Evolutionary conservation across 2,329 filamentous ascomycete genomes (phyloP), one percentile per base, ranked within the genome.

Genomic region (Ceratocystis eucalypticola): DNA sequence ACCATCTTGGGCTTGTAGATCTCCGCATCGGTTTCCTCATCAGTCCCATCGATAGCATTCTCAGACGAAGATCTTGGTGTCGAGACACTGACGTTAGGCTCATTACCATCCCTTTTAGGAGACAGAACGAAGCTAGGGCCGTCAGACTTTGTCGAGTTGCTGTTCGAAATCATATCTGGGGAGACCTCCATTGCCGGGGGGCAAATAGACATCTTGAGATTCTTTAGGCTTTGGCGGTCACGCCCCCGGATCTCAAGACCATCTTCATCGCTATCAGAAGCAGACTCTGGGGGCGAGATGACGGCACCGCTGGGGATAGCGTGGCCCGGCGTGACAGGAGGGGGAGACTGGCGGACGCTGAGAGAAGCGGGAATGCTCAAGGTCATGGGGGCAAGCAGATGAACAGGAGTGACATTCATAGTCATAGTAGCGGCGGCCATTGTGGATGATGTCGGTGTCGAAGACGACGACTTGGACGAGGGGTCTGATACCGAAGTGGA

Each of bases 261-360:
- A 72, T 95, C 91, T 71, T 96, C 91, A 63, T 68, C 67, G 37
- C 65, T 66, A 70, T 87, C 88, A 48, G 84, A 82, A 5, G 83
- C 82, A 44, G 92, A 96, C 72, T 96, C 93, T 8, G 93, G 93
- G 45, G 93, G 93, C 0, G 93, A 96, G 68, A 96, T 89, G 71
- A 96, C 84, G 69, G 90, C 91, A 69, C 90, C 91, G 69, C 85
- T 84, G 53, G 91, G 91, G 75, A 96, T 94, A 69, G 84, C 78
- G 68, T 84, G 75, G 30, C 79, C 82, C 76, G 90, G 85, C 69
- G 86, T 89, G 69, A 91, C 77, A 20, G 91, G 89, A n/a, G 89
- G 87, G 17, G 91, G 90, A 61, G 91, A 95, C 75, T 92, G 89
- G 71, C 89, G 85, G 69, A 95, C 78, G 76, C 85, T 89, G 74